Percentiles rank a stretch among this genome's conserved stretches.
Evolutionary conservation across 148 eudicot species (phyloP).

Genomic region (Rhododendron molle): DNA sequence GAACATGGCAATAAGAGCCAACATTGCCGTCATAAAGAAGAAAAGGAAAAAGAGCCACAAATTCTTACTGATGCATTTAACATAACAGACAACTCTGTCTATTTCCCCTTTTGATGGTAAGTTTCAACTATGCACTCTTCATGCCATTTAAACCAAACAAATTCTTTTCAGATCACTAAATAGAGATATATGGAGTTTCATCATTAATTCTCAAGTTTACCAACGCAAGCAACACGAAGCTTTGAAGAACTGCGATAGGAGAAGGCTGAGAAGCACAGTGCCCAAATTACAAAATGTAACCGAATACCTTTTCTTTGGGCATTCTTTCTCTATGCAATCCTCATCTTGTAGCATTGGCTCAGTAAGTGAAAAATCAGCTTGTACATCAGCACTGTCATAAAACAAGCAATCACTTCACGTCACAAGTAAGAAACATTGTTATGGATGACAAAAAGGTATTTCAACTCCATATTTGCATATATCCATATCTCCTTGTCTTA

Average conservation of each 20-base stretch:
- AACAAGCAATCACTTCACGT: not conserved
- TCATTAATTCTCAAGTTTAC: not conserved
- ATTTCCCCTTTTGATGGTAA: not conserved
- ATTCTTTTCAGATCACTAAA: not conserved
- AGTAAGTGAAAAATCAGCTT: slow-evolving; percentile 45
- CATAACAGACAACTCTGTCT: too few species aligned
- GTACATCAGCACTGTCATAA: slow-evolving; percentile 36
- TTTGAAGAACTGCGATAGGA: not conserved
- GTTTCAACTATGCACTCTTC: not conserved
- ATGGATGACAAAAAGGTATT: not conserved
- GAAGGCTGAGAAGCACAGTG: not conserved
- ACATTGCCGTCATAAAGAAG: not conserved
- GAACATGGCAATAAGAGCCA: not conserved
- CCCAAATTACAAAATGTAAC: not conserved
- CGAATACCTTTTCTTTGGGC: slow-evolving; percentile 52
- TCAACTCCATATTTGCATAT: not conserved
- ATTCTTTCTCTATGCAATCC: slow-evolving; percentile 35
- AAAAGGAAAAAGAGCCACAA: not conserved
- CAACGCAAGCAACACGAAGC: not conserved
- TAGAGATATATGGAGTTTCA: not conserved
- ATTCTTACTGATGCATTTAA: not conserved
- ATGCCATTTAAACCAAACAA: not conserved
- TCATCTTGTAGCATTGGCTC: slow-evolving; percentile 24
- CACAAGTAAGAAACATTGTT: not conserved
- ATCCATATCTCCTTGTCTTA: not conserved